These are phyloP conservation scores for Exophiala aquamarina DNA, from an alignment of 2,329 filamentous ascomycete species.

Conservation along the genomic window DNA sequence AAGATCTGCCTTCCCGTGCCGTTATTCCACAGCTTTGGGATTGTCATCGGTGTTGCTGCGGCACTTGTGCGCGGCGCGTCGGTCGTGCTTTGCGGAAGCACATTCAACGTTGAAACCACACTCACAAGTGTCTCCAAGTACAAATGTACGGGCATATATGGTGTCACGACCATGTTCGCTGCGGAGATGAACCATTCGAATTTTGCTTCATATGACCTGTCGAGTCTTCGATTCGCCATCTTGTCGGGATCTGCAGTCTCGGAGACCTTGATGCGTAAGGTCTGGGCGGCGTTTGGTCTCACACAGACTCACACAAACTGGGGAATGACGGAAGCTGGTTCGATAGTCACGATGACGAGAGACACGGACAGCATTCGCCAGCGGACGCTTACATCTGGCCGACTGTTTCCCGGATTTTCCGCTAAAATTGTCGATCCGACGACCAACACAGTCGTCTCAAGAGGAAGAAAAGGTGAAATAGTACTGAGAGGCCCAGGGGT, in stretches of 20 bases:
- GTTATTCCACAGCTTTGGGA: constrained; percentile 74
- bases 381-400: constrained; percentile 72
- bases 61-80: constrained; percentile 76
- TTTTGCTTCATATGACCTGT: constrained; percentile 5
- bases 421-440: constrained; percentile 77
- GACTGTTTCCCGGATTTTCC: constrained; percentile 74
- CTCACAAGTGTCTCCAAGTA: no score
- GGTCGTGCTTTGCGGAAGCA: no score
- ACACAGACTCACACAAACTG: constrained; percentile 90
- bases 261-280: constrained; percentile 59
- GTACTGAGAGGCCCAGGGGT: constrained; percentile 80
- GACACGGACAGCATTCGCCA: constrained; percentile 71
- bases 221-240: constrained; percentile 75
- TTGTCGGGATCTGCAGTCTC: constrained; percentile 82
- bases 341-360: constrained; percentile 70
- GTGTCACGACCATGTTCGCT: constrained; percentile 25
- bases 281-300: constrained; percentile 73
- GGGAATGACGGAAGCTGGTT: constrained; percentile 89
- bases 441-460: constrained; percentile 55
- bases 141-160: constrained; percentile 40
- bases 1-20: constrained; percentile 64
- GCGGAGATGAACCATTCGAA: constrained; percentile 15
- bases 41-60: constrained; percentile 90
- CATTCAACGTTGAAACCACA: no score
- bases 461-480: constrained; percentile 73